phyloP scores from a whole-genome alignment of 2,329 filamentous ascomycete genomes.

The Diaporthe citri region DNA sequence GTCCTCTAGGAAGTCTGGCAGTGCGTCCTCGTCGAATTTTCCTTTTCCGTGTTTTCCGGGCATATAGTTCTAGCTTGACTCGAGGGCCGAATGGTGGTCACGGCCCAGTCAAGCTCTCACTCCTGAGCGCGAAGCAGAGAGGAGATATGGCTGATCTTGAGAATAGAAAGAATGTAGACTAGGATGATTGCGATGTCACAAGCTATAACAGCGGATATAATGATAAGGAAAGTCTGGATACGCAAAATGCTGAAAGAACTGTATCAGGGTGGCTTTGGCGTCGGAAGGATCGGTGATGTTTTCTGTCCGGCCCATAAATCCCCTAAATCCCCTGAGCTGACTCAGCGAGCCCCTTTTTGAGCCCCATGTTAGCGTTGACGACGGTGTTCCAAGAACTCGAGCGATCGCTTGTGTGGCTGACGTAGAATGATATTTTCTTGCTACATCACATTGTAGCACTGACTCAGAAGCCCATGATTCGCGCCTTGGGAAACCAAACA shows the following conservation, averaged over 20 bases:
- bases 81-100: not conserved
- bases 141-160: not conserved
- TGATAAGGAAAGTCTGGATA: not conserved
- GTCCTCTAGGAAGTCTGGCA: conserved; percentile 29
- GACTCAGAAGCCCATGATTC: not conserved
- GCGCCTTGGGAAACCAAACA: too few species aligned
- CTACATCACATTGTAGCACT: not conserved
- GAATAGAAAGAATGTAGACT: too few species aligned
- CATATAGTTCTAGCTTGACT: conserved; percentile 1
- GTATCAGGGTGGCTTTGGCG: not conserved
- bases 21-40: conserved; percentile 16
- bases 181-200: not conserved
- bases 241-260: not conserved
- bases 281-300: conserved; percentile 22
- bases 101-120: not conserved
- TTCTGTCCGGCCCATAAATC: conserved; percentile 11
- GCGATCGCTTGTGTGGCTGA: not conserved
- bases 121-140: not conserved
- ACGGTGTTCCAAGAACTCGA: not conserved
- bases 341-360: conserved; percentile 28
- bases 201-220: not conserved
- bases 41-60: not conserved
- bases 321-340: conserved; percentile 25
- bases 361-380: not conserved
- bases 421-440: not conserved